Evolutionary conservation across 805 yeast genomes (phyloP).

Genomic region (Saccharomyces kudriavzevii): DNA sequence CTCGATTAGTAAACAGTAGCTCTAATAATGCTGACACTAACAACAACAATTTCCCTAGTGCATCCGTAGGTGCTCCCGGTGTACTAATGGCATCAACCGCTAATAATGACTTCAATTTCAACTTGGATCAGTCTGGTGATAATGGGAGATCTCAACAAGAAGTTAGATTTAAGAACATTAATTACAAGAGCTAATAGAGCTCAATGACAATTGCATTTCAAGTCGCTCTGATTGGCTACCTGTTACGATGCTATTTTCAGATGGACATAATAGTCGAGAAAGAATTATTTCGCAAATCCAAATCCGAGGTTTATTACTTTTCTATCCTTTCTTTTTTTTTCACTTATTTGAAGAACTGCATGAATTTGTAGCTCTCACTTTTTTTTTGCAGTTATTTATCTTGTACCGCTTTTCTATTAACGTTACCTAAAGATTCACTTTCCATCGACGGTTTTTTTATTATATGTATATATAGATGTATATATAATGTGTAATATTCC

Average conservation of each 20-base stretch:
- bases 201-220: not conserved
- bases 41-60: not conserved
- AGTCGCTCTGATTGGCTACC: not conserved
- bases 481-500: not conserved
- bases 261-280: not conserved
- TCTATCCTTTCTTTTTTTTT: not conserved
- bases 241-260: not conserved
- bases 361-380: not conserved
- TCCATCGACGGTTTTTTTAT: not conserved
- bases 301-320: not conserved
- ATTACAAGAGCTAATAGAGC: conserved; percentile 12
- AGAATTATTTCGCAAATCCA: not conserved
- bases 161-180: conserved; percentile 21
- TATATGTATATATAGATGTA: not conserved
- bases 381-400: not conserved
- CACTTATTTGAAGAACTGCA: not conserved
- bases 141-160: conserved; percentile 5
- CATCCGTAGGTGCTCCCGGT: not conserved
- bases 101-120: conserved; percentile 14
- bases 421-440: not conserved
- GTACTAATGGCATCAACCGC: conserved; percentile 2
- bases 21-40: not conserved
- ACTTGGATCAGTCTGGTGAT: conserved; percentile 12
- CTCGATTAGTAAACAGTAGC: not conserved
- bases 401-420: not conserved